A percentile compares a stretch with the other conserved stretches of the same genome.
Conservation (phyloP, 768 basidiomycete species). For the Lactifluus hygrophoroides region DNA sequence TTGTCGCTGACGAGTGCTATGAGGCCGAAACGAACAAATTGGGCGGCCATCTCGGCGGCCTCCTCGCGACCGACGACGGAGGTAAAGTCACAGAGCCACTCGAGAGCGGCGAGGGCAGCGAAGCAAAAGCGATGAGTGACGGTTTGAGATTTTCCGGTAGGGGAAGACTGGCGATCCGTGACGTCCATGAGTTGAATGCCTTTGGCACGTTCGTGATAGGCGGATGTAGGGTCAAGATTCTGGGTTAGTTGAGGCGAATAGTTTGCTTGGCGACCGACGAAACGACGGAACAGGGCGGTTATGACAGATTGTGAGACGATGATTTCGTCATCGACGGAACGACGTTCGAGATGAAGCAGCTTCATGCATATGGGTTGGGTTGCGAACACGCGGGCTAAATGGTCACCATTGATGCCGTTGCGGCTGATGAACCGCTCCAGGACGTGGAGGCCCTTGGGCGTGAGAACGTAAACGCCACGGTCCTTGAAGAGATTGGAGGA, state of each 20-base stretch:
- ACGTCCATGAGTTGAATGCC: constrained; percentile 65
- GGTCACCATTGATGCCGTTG: constrained; percentile 95
- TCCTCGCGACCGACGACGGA: constrained; percentile 94
- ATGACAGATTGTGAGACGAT: constrained; percentile 92
- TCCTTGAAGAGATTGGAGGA: constrained; percentile 91
- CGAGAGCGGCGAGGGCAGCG: constrained; percentile 76
- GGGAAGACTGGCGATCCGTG: constrained; percentile 47
- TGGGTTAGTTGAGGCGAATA: constrained; percentile 44
- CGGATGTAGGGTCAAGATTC: constrained; percentile 52
- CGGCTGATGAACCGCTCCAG: constrained; percentile 99
- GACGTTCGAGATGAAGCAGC: constrained; percentile 91
- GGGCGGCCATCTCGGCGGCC: constrained; percentile 95
- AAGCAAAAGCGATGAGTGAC: constrained; percentile 65
- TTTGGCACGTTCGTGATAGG: constrained; percentile 74
- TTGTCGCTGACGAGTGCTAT: constrained; percentile 85
- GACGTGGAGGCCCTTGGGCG: constrained; percentile 96
- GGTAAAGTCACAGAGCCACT: constrained; percentile 97
- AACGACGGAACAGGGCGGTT: constrained; percentile 92
- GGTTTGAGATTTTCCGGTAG: constrained; percentile 39
- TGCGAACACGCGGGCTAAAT: constrained; percentile 81
- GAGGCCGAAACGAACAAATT: constrained; percentile 92
- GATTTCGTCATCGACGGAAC: constrained; percentile 91
- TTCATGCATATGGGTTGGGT: constrained; percentile 96
- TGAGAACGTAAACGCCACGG: constrained; percentile 90
- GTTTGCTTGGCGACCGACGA: constrained; percentile 83